Evolutionary conservation across 768 basidiomycete genomes (phyloP), one percentile per base, ranked within the genome.

Genomic region (Lactarius sanguifluus): DNA sequence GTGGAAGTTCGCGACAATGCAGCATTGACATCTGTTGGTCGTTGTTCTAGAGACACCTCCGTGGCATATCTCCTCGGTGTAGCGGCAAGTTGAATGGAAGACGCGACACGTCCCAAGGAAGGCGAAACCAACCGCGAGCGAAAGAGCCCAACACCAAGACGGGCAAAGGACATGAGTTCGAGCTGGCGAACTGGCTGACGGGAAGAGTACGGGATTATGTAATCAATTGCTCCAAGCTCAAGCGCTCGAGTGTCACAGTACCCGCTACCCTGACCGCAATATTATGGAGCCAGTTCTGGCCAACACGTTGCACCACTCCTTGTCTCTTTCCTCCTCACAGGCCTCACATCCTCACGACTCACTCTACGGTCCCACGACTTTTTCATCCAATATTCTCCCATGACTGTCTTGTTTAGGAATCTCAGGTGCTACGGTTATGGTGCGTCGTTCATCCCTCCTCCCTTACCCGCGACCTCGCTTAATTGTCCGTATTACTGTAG

Each of bases 1-100:
- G 78, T 79, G 30, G 82, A 77, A 56, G 81, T 81, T 62, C 87
- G 81, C 68, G 82, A 76, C 64, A 88, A 80, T 16, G 84, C 83
- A 20, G 71, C 72, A 57, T 73, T 75, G 68, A 77, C 72, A 62
- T 76, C 74, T 43, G 75, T 71, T 30, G 80, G 75, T 30, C 71
- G 68, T 62, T 72, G 72, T 40, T 70, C 71, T 36, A 71, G 70
- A 12, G 73, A 71, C 2, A 75, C 71, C 55, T 78, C 77, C 32
- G 77, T 78, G 7, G 82, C 81, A 65, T 77, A 82, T n/a, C 69
- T 72, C 50, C 76, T 73, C 16, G 69, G 67, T 34, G 74, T 63
- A 12, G 62, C 65, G 52, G 67, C 62, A 9, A 69, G 59, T 43
- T 70, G 72, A 12, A 73, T 54, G 20, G 70, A 34, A 16, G 41